Conservation (phyloP, 208 protist species). For the Polymyxa betae region DNA sequence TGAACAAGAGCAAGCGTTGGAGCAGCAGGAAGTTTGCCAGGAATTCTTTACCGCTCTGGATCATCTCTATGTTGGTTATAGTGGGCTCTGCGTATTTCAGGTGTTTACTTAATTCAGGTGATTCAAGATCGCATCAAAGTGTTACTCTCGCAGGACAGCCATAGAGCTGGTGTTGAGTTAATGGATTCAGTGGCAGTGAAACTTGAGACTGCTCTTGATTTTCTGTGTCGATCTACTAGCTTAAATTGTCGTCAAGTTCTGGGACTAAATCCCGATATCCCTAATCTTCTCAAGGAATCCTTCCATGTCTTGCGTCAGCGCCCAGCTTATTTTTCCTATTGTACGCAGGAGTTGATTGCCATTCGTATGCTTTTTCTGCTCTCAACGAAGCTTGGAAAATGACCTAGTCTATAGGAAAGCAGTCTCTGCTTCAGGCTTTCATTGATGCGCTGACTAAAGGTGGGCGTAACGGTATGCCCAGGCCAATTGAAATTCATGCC, state of each 20-base stretch:
- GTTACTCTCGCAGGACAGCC: background rate
- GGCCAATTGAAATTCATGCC: constrained; percentile 23
- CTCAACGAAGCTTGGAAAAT: background rate
- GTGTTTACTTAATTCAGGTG: background rate
- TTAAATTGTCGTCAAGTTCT: background rate
- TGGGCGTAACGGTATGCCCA: constrained; percentile 36
- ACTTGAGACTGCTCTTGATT: constrained; percentile 6
- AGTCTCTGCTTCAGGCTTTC: background rate
- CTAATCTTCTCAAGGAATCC: background rate
- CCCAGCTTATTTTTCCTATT: constrained; percentile 48
- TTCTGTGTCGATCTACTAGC: background rate
- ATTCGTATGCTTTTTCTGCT: background rate
- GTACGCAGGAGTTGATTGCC: background rate
- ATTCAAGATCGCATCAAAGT: background rate
- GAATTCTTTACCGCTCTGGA: background rate
- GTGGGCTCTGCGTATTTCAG: background rate
- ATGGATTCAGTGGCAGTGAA: constrained; percentile 33
- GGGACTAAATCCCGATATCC: background rate
- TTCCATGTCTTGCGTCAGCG: background rate
- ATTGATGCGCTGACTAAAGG: constrained; percentile 25
- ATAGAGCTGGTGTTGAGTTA: background rate
- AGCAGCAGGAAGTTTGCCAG: background rate
- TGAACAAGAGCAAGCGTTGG: background rate
- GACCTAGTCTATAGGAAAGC: background rate
- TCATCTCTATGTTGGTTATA: background rate